Conservation (phyloP, 2,329 filamentous ascomycete genomes). For the Penicillium sp. region DNA sequence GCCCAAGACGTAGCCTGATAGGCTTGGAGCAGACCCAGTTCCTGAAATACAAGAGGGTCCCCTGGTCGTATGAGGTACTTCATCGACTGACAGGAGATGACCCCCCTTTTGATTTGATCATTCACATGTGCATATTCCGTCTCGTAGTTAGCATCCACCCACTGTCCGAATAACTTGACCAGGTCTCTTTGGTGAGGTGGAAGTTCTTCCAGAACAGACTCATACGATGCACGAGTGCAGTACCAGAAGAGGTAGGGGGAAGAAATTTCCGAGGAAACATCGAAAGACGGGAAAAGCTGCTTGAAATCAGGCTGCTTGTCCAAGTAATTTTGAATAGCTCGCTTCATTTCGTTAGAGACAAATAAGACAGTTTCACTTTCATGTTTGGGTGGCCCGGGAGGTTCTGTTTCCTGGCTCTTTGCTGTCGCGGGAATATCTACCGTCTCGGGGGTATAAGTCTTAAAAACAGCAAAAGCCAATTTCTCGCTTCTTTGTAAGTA, state of each 20-base stretch:
- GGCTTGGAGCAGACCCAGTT: neutral
- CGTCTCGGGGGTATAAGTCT: too few species aligned
- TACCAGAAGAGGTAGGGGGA: neutral
- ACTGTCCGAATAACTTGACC: neutral
- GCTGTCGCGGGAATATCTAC: too few species aligned
- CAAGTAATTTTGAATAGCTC: neutral
- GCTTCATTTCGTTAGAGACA: neutral
- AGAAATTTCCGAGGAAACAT: neutral
- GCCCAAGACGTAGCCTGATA: neutral
- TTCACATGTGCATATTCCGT: neutral
- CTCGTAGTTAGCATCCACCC: neutral
- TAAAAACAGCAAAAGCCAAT: too few species aligned
- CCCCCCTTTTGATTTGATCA: neutral
- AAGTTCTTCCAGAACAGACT: neutral
- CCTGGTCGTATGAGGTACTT: neutral
- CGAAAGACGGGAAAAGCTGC: neutral
- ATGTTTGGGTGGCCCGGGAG: too few species aligned
- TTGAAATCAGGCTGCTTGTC: neutral
- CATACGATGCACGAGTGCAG: neutral
- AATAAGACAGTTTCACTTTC: neutral
- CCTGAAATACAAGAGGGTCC: neutral
- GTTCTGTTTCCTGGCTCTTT: too few species aligned
- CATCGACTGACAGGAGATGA: neutral
- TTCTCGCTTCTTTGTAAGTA: too few species aligned
- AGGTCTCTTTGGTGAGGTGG: neutral